phyloP scores from a whole-genome alignment of 169 alveolate genomes.

The Perkinsus marinus region DNA sequence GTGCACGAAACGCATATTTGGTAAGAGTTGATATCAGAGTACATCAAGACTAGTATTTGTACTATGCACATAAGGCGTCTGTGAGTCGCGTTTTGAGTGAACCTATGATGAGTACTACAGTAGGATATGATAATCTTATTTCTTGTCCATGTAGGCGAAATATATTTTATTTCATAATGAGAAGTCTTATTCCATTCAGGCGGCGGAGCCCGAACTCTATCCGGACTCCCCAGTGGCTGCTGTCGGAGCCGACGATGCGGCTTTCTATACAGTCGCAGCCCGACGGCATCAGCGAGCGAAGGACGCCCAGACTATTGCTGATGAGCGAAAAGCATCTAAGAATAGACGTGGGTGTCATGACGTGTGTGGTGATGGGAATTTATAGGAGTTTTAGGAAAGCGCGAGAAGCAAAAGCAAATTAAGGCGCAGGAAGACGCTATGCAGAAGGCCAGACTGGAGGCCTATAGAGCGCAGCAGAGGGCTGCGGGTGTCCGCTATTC shows the following conservation, averaged over 20 bases:
- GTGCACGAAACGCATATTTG: too few species aligned
- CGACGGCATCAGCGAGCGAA: neutral
- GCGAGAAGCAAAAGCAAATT: neutral
- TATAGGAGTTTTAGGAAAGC: neutral
- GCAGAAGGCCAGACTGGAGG: neutral
- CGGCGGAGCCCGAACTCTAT: neutral
- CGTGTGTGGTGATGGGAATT: neutral
- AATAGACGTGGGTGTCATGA: neutral
- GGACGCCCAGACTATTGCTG: neutral
- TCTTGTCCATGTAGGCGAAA: too few species aligned
- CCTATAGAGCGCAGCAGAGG: neutral
- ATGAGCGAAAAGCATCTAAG: neutral
- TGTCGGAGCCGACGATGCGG: neutral
- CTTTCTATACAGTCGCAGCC: neutral
- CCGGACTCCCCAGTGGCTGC: neutral
- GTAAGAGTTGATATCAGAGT: too few species aligned
- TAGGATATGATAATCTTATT: too few species aligned
- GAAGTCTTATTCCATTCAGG: neutral
- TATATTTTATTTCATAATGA: too few species aligned
- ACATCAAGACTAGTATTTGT: too few species aligned
- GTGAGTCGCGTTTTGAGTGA: too few species aligned
- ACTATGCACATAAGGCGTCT: too few species aligned
- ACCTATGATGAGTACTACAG: too few species aligned
- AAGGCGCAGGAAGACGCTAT: neutral
- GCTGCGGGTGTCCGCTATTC: neutral